Conservation (phyloP, 441 rosid species). For the Omphalea diandra region DNA sequence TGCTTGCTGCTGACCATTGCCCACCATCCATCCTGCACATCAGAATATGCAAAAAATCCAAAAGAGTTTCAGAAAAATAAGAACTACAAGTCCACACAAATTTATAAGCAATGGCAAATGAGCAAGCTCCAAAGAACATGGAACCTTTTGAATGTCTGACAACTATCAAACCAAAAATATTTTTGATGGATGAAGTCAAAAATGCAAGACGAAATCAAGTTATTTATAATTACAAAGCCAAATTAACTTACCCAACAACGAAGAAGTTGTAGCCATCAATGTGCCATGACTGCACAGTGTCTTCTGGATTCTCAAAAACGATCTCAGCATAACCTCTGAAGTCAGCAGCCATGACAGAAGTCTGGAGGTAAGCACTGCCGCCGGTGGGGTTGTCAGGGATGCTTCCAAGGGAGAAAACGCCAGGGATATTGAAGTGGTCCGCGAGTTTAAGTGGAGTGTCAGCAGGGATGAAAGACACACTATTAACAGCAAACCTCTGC, state of each 20-base stretch:
- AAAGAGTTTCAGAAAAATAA: neutral
- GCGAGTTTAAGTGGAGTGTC: constrained; percentile 82
- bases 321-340: constrained; percentile 58
- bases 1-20: constrained; percentile 61
- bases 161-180: neutral
- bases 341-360: constrained; percentile 70
- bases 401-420: constrained; percentile 65
- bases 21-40: constrained; percentile 72
- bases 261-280: constrained; percentile 64
- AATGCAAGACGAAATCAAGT: neutral
- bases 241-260: constrained; percentile 56
- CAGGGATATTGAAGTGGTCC: constrained; percentile 63
- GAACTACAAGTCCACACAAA: neutral
- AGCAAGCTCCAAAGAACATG: neutral
- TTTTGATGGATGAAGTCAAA: neutral
- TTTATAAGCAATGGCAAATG: neutral
- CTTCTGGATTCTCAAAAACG: constrained; percentile 62
- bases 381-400: constrained; percentile 55
- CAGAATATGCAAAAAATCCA: neutral
- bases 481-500: constrained; percentile 68
- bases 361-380: constrained; percentile 45
- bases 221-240: neutral
- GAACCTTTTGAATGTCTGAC: neutral
- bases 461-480: constrained; percentile 62
- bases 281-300: constrained; percentile 67